These are phyloP conservation scores for Paecilomyces formosus DNA, from an alignment of 2,329 filamentous ascomycete species.

Conservation along the genomic window DNA sequence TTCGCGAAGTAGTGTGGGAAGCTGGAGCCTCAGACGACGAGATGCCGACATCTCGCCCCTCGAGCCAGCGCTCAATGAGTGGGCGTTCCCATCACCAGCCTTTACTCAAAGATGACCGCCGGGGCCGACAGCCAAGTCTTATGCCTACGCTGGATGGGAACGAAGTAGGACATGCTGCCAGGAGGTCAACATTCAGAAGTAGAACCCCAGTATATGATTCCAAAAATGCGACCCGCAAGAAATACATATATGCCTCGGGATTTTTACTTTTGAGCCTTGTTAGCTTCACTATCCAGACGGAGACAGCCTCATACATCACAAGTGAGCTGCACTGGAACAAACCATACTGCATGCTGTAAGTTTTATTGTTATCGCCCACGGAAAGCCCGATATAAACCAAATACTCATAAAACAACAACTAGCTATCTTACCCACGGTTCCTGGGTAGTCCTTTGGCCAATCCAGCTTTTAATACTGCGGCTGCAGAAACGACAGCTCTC, in stretches of 20 bases:
- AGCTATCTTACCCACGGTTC: conserved; percentile 88
- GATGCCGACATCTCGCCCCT: conserved; percentile 38
- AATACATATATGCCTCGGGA: conserved; percentile 79
- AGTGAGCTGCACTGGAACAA: conserved; percentile 90
- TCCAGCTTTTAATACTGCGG: conserved; percentile 72
- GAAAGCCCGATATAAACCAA: conserved; percentile 3
- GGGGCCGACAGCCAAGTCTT: conserved; percentile 27
- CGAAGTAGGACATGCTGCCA: conserved; percentile 35
- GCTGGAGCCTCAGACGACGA: conserved; percentile 36
- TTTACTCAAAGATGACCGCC: conserved; percentile 43
- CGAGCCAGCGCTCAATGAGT: conserved; percentile 41
- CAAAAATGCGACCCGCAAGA: conserved; percentile 61
- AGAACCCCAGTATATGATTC: conserved; percentile 61
- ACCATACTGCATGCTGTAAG: conserved; percentile 96
- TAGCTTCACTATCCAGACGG: conserved; percentile 88
- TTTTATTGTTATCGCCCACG: conserved; percentile 16
- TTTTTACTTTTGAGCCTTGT: conserved; percentile 78
- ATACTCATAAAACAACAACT: conserved; percentile 1
- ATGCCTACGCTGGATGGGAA: conserved; percentile 20
- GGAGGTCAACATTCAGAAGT: conserved; percentile 66
- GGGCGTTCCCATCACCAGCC: conserved; percentile 44
- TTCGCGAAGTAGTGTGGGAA: conserved; percentile 29
- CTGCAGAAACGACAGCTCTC: conserved; percentile 69
- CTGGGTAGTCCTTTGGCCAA: conserved; percentile 83
- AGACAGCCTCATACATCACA: conserved; percentile 92